These are phyloP conservation scores for Prunus yedoensis DNA, from an alignment of 331 rosid species.

Conservation along the genomic window DNA sequence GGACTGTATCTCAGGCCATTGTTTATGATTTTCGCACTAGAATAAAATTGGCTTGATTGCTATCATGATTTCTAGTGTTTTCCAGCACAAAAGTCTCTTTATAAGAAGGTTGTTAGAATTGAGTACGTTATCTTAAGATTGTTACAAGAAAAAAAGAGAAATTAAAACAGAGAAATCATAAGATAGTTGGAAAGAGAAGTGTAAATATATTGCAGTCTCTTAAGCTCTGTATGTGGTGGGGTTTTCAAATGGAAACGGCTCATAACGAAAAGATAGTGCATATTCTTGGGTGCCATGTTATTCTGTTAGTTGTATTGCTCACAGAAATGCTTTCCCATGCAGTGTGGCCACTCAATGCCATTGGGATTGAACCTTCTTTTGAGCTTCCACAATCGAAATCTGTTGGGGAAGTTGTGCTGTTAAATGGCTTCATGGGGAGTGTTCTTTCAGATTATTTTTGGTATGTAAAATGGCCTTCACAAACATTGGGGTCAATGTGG, in stretches of 20 bases:
- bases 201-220: not conserved
- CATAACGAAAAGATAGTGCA: constrained; percentile 4
- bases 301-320: not conserved
- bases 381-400: constrained; percentile 51
- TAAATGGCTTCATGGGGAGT: constrained; percentile 59
- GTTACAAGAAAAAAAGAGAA: too few species aligned
- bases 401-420: constrained; percentile 46
- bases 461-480: constrained; percentile 35
- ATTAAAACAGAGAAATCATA: too few species aligned
- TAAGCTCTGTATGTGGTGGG: not conserved
- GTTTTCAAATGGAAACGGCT: not conserved
- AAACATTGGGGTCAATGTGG: not conserved
- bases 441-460: constrained; percentile 72
- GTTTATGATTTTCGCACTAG: not conserved
- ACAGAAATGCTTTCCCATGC: constrained; percentile 24
- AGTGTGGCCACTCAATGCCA: constrained; percentile 73
- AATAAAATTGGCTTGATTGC: not conserved
- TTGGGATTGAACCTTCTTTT: constrained; percentile 61
- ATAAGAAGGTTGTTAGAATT: too few species aligned
- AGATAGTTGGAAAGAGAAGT: constrained; percentile 1
- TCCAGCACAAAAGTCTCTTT: too few species aligned
- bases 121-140: too few species aligned
- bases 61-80: too few species aligned
- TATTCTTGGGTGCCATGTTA: not conserved
- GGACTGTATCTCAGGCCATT: not conserved